Evolutionary conservation across 2,329 filamentous ascomycete species (phyloP).

Genomic region (Rutstroemia sp.): DNA sequence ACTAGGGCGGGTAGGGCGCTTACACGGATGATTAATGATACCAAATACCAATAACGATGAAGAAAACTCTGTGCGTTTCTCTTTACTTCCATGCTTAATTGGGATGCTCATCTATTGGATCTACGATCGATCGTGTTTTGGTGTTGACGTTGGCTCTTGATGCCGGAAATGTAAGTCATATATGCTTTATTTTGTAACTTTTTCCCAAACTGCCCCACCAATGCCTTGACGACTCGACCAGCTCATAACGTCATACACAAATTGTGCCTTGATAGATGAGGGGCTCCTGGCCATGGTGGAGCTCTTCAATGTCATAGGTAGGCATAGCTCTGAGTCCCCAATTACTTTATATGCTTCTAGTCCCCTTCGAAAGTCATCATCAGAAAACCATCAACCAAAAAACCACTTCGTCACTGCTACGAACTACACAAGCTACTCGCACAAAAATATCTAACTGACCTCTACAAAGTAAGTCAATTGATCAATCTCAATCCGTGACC

Average conservation of each 20-base stretch:
- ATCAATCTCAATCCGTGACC: no score
- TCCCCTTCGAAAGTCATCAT: neutral
- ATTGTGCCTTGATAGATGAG: neutral
- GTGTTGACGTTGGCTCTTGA: neutral
- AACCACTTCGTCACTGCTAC: neutral
- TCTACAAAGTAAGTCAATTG: neutral
- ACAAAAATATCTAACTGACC: neutral
- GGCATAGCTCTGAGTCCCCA: neutral
- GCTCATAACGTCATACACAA: neutral
- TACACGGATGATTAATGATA: slow-evolving; percentile 26
- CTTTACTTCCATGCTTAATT: neutral
- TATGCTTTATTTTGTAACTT: neutral
- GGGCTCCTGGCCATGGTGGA: neutral
- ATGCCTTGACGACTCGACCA: neutral
- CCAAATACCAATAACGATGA: slow-evolving; percentile 14
- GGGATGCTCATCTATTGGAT: neutral
- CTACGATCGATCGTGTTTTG: neutral
- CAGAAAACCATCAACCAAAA: neutral
- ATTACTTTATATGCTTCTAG: neutral
- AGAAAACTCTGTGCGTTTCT: slow-evolving; percentile 1
- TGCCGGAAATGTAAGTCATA: neutral
- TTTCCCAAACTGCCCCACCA: neutral
- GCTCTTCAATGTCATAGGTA: slow-evolving; percentile 6
- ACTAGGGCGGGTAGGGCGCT: slow-evolving; percentile 13
- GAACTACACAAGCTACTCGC: neutral